Evolutionary conservation across 2,329 filamentous ascomycete genomes (phyloP), one percentile per base, ranked within the genome.

Genomic region (Diaporthe sp.): DNA sequence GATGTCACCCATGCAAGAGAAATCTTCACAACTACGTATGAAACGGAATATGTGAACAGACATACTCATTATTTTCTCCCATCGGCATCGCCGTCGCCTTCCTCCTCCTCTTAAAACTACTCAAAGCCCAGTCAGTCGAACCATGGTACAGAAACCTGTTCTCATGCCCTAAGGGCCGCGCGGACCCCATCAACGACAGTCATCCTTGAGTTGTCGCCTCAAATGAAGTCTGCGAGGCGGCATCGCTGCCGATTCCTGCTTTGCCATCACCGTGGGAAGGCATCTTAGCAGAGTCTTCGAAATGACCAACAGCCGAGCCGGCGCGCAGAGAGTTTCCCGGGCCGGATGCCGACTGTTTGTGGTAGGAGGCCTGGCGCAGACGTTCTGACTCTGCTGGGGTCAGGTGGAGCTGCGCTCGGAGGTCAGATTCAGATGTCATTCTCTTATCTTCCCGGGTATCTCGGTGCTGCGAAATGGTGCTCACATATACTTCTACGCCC

Each of bases 301-400:
- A 79, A 4, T 82, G 81, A 78, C 88, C 86, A 4, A 79, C 83
- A 2, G 86, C 87, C 55, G 88, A 78, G 1, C 88, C 88, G 3
- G 85, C 84, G 31, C 84, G 84, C 0, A 87, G 89, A 0, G 90
- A 86, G n/a, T 85, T 83, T 58, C 80, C 84, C 81, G 88, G 86
- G 0, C 90, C 90, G 7, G 87, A 86, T 76, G 89, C 88, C 9
- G 90, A 77, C 78, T 92, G 90, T 58, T 87, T 84, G 79, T 90
- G 86, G 78, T 90, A 91, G 8, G 87, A 90, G 1, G 92, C 85
- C n/a, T 86, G 84, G 15, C 90, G 85, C 63, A 92, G 81, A 8
- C 90, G 83, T 60, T 91, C 84, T 1, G 83, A 83, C 78, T 92
- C 90, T 17, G 81, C 85, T 0, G 90, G 89, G 0, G 90, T 92